Evolutionary conservation across 2,329 filamentous ascomycete genomes (phyloP), one percentile per base, ranked within the genome.

Genomic region (Fusarium domesticum): DNA sequence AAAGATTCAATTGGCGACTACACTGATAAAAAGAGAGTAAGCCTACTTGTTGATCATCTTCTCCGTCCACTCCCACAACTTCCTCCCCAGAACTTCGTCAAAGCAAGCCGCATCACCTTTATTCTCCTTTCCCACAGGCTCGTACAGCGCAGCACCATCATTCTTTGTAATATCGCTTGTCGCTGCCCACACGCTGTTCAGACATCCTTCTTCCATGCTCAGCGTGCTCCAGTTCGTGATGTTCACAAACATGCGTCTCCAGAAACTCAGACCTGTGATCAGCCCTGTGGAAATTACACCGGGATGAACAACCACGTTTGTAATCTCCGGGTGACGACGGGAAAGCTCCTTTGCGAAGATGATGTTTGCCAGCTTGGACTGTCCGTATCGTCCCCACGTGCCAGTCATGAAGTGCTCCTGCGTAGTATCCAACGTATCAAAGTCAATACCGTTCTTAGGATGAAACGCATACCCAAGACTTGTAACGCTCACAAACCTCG

Each of bases 331-430:
- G 42, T 71, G 65, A 1, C 70, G 68, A 6, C 69, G 65, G 3
- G 71, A 71, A 5, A 78, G 51, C 49, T 75, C 71, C 1, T 65
- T 55, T 3, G 72, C 71, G 36, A 72, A 71, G 5, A 75, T 57
- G 19, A 76, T 67, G 40, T 74, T 76, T 3, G 73, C 75, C 0
- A 73, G 66, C 54, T 78, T 79, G 46, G 70, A 73, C n/a, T 72
- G 70, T 7, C 66, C 71, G 51, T 79, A 80, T 2, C 73, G 71
- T 3, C 63, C 58, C 65, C 69, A 74, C 4, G 70, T 66, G 25
- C 65, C 69, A 5, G 57, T 45, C 0, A 48, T 47, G 18, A 69
- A 49, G 14, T 51, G 37, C 18, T 54, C 51, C 31, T 63, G 57
- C 31, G 52, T 56, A 1, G 57, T 60, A 6, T 50, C 50, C 39